Evolutionary conservation across 306 rosid species (phyloP).

Genomic region (Inga oerstediana): DNA sequence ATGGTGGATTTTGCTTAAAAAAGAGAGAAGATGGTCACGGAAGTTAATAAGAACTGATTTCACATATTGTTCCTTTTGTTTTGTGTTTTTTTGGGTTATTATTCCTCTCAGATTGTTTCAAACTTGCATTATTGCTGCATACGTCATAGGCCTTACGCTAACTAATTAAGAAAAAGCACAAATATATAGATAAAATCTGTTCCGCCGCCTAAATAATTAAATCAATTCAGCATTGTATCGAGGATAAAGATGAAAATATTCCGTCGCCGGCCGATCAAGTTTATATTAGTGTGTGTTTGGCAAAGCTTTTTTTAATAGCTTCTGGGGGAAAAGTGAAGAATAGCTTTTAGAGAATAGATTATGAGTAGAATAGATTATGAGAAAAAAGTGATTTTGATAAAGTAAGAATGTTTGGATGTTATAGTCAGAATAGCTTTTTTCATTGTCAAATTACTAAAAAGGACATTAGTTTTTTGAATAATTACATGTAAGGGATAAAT

Average conservation of each 20-base stretch:
- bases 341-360: no score
- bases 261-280: not conserved
- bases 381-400: no score
- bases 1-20: not conserved
- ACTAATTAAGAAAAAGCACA: not conserved
- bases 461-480: no score
- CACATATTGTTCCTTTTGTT: not conserved
- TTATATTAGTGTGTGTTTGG: not conserved
- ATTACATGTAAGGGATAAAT: no score
- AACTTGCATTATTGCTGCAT: not conserved
- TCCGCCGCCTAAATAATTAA: not conserved
- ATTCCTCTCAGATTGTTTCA: not conserved
- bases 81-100: not conserved
- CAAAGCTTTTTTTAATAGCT: no score
- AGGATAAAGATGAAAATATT: not conserved
- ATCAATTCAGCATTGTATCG: not conserved
- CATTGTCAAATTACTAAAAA: no score
- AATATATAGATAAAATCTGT: not conserved
- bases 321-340: no score
- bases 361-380: no score
- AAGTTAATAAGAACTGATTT: not conserved
- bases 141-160: not conserved
- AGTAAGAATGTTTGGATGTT: no score
- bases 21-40: not conserved
- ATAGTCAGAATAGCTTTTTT: no score